Conservation (phyloP, 2,329 filamentous ascomycete species). For the Blastomyces parvus region DNA sequence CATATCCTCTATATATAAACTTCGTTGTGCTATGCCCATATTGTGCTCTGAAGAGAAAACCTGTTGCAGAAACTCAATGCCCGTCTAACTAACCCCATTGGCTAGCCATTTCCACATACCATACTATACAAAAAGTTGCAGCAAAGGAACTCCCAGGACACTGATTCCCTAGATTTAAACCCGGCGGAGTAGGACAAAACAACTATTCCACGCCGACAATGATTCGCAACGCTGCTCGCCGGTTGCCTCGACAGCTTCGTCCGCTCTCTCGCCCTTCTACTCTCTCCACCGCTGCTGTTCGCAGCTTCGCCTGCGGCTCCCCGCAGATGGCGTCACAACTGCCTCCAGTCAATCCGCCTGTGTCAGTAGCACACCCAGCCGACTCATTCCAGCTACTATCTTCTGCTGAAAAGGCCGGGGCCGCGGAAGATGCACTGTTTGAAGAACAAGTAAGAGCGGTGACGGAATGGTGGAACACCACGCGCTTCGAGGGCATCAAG, state of each 20-base stretch:
- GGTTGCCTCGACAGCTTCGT: slow-evolving; percentile 26
- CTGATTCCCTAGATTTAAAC: not conserved
- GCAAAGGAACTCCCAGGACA: not conserved
- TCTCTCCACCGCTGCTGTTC: slow-evolving; percentile 22
- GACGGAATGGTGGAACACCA: slow-evolving; percentile 79
- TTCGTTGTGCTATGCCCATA: not conserved
- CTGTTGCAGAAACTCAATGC: not conserved
- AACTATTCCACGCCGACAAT: slow-evolving; percentile 17
- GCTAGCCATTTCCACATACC: too few relatives aligned
- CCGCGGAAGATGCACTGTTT: slow-evolving; percentile 75
- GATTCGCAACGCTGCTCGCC: slow-evolving; percentile 30
- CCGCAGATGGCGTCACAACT: slow-evolving; percentile 47
- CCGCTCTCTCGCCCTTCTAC: slow-evolving; percentile 15
- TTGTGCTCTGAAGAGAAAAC: not conserved
- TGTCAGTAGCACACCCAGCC: slow-evolving; percentile 53
- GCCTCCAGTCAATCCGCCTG: slow-evolving; percentile 49
- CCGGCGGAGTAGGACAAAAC: not conserved
- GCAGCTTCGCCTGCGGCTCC: slow-evolving; percentile 31
- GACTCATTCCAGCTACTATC: slow-evolving; percentile 81
- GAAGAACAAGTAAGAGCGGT: slow-evolving; percentile 76
- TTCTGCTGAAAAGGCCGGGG: slow-evolving; percentile 65
- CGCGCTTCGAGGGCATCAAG: slow-evolving; percentile 80
- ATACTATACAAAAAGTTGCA: too few relatives aligned
- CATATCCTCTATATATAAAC: not conserved
- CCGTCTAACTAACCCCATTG: not conserved